phyloP scores from a whole-genome alignment of 2,329 filamentous ascomycete genomes.

The Aureobasidium lini region DNA sequence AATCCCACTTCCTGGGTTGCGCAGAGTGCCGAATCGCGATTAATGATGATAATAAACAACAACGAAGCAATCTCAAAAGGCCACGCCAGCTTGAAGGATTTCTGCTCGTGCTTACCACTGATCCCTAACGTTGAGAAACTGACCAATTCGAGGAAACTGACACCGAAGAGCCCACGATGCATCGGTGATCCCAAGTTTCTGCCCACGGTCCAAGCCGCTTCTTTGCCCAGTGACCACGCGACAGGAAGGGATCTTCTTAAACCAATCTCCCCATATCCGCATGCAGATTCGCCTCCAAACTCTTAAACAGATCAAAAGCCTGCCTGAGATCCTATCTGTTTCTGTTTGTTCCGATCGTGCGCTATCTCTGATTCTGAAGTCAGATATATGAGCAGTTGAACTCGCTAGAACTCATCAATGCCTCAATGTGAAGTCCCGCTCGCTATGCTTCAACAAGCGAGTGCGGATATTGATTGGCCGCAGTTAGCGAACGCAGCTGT shows the following conservation, averaged over 20 bases:
- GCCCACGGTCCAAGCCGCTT: not conserved
- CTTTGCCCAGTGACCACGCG: not conserved
- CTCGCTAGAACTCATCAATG: not conserved
- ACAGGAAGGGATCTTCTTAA: not conserved
- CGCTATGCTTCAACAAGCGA: constrained; percentile 4
- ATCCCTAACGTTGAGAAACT: not conserved
- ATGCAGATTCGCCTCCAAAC: constrained; percentile 1
- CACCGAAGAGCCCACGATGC: not conserved
- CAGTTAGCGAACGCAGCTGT: not conserved
- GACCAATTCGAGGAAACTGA: not conserved
- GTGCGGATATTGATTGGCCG: not conserved
- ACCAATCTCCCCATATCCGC: not conserved
- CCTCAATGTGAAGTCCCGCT: not conserved
- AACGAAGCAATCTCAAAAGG: not conserved
- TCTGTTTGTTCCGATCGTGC: not conserved
- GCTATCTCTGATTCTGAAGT: not conserved
- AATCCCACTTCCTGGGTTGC: not conserved
- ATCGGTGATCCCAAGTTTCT: constrained; percentile 3
- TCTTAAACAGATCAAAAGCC: not conserved
- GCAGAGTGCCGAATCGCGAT: not conserved
- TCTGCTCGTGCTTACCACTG: not conserved
- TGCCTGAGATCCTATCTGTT: not conserved
- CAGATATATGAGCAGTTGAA: not conserved
- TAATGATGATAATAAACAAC: not conserved
- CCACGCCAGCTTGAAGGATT: not conserved